Conservation (phyloP, 192 early-diverging fungal species). For the Backusella circina region DNA sequence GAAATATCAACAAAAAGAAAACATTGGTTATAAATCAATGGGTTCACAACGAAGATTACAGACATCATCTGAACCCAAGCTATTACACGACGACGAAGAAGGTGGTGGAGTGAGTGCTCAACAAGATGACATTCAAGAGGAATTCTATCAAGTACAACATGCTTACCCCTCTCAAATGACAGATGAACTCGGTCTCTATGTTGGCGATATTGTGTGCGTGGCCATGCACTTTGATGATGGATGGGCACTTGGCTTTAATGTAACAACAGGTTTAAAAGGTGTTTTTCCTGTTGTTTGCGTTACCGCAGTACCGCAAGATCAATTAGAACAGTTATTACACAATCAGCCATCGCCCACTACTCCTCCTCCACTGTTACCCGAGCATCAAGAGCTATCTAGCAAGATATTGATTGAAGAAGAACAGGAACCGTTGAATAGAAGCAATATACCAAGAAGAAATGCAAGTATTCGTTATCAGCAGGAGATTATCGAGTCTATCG, state of each 20-base stretch:
- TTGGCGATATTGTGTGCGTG: conserved; percentile 70
- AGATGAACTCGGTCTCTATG: conserved; percentile 73
- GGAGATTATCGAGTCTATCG: background rate
- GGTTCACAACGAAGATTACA: background rate
- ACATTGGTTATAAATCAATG: conserved; percentile 5
- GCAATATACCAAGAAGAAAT: background rate
- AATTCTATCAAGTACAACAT: conserved; percentile 31
- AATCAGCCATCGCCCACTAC: background rate
- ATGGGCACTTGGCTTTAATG: conserved; percentile 84
- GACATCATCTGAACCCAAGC: background rate
- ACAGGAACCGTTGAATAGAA: background rate
- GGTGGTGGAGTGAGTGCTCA: background rate
- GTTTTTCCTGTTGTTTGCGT: conserved; percentile 87
- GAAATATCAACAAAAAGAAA: background rate
- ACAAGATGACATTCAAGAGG: conserved; percentile 5
- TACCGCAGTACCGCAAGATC: conserved; percentile 7
- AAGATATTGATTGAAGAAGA: background rate
- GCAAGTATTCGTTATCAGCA: background rate
- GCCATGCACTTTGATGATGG: conserved; percentile 82
- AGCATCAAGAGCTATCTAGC: background rate
- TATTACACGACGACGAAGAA: background rate
- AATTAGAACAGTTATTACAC: conserved; percentile 24
- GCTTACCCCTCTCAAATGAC: conserved; percentile 65
- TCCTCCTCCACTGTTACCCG: background rate
- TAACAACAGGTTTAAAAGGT: conserved; percentile 64